Base-by-base conservation (phyloP, 805 yeast genomes). In the Teunomyces funiuensis region DNA sequence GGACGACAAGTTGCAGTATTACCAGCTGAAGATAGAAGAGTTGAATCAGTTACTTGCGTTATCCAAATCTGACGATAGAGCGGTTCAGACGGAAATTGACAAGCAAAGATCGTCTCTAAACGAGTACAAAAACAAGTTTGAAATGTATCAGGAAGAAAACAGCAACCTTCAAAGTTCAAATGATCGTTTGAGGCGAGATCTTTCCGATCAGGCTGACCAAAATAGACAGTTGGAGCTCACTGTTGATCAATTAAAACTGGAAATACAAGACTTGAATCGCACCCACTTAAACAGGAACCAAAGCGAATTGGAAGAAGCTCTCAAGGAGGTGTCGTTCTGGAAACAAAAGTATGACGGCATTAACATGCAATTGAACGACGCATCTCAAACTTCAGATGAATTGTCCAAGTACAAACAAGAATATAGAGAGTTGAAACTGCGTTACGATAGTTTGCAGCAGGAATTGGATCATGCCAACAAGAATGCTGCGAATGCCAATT, bases 1-100 rank as follows among this genome's bases (percentile, higher is more conserved):
- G 20, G 44, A 41, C 13, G 18, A 20, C 13, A 26, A 41, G 10
- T 31, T 41, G 19, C 33, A 41, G 7, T 28, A 31, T 19, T 36
- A 41, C 20, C 40, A 39, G 13, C 37, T 22, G 10, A 23, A 36
- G 15, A 30, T 38, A 7, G 42, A 41, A 13, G 42, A 40, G 17
- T 31, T 41, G 23, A 31, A 31, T 20, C 34, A 31, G n/a, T 18
- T 31, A n/a, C 34, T 31, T 13, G 34, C 34, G 6, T 19, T 31
- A 11, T 31, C 34, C 14, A 31, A 31, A 31, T 31, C 34, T 4
- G 34, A 31, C 20, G 34, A 31, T 11, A 31, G 34, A 31, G 34
- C 20, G 10, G 34, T 31, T 8, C 34, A 31, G n/a, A 31, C 25
- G 6, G 34, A 31, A 19, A 31, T 31, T 11, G 34, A 31, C n/a